These are phyloP conservation scores for Cornus florida DNA, from an alignment of 148 eudicot genomes.

Conservation along the genomic window DNA sequence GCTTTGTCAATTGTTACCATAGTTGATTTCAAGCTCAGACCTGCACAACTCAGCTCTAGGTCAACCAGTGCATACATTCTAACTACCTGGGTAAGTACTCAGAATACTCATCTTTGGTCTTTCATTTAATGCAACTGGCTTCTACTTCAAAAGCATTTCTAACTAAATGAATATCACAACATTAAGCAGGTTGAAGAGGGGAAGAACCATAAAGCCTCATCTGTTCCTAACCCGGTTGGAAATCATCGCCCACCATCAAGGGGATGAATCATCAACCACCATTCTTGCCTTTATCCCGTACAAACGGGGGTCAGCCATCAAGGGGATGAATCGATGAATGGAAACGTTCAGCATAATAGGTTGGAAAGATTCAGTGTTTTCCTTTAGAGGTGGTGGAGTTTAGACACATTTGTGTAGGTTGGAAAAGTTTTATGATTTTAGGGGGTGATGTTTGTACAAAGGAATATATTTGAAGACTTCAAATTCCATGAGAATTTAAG, in stretches of 20 bases:
- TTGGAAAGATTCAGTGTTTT: slow-evolving; percentile 12
- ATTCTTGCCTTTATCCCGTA: no score
- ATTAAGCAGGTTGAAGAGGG: slow-evolving; percentile 38
- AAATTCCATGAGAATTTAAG: slow-evolving; percentile 3
- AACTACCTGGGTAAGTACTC: slow-evolving; percentile 36
- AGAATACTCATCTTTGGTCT: not conserved
- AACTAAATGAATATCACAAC: slow-evolving; percentile 10
- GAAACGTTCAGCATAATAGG: slow-evolving; percentile 15
- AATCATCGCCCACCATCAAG: slow-evolving; percentile 47
- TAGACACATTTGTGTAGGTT: slow-evolving; percentile 10
- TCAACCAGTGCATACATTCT: slow-evolving; percentile 12
- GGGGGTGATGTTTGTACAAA: slow-evolving; percentile 42
- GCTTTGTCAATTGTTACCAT: slow-evolving; percentile 13
- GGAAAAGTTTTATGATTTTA: slow-evolving; percentile 10
- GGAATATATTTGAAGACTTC: slow-evolving; percentile 6
- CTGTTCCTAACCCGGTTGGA: slow-evolving; percentile 65
- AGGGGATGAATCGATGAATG: slow-evolving; percentile 38
- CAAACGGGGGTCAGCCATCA: not conserved
- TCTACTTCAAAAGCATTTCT: slow-evolving; percentile 5
- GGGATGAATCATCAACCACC: no score
- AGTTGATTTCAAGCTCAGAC: slow-evolving; percentile 37
- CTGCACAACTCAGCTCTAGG: slow-evolving; percentile 24
- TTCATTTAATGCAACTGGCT: not conserved
- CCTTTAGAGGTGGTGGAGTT: slow-evolving; percentile 15
- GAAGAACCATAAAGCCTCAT: slow-evolving; percentile 47